Conservation (phyloP, 495 filamentous ascomycete species). For the Annulohypoxylon stygium region DNA sequence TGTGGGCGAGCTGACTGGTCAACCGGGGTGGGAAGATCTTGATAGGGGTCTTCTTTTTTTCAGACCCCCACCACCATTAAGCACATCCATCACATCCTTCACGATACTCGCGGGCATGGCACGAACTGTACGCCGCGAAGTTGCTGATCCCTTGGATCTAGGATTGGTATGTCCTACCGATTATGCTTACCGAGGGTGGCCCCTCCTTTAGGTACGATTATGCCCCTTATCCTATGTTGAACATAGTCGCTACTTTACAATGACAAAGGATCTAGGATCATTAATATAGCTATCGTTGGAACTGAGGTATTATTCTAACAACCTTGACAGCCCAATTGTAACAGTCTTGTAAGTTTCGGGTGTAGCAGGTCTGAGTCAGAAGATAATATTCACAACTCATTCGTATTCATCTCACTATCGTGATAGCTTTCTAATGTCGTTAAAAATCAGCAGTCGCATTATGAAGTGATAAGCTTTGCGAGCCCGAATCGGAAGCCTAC, state of each 20-base stretch:
- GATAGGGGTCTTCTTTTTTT: conserved; percentile 25
- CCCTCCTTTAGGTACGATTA: conserved; percentile 7
- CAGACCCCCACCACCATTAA: conserved; percentile 18
- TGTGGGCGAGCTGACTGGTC: conserved; percentile 20
- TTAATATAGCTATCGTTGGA: not conserved
- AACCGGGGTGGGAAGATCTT: not conserved
- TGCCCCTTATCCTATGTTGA: not conserved
- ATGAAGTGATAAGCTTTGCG: conserved; percentile 6
- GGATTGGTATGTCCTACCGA: conserved; percentile 42
- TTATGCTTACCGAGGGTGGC: conserved; percentile 17
- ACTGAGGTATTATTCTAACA: conserved; percentile 16
- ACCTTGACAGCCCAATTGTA: not conserved
- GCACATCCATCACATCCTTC: conserved; percentile 23
- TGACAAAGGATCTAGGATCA: not conserved
- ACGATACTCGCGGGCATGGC: conserved; percentile 19
- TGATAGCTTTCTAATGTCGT: not conserved
- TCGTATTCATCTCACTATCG: not conserved
- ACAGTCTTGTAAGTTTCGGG: not conserved
- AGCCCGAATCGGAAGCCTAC: conserved; percentile 22
- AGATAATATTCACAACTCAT: not conserved
- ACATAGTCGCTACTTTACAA: not conserved
- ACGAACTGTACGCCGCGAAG: conserved; percentile 14
- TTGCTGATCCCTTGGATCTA: conserved; percentile 26
- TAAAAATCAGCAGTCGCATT: not conserved
- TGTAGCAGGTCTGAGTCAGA: conserved; percentile 7